phyloP scores from a whole-genome alignment of 495 filamentous ascomycete species.

The Neurospora sp. region DNA sequence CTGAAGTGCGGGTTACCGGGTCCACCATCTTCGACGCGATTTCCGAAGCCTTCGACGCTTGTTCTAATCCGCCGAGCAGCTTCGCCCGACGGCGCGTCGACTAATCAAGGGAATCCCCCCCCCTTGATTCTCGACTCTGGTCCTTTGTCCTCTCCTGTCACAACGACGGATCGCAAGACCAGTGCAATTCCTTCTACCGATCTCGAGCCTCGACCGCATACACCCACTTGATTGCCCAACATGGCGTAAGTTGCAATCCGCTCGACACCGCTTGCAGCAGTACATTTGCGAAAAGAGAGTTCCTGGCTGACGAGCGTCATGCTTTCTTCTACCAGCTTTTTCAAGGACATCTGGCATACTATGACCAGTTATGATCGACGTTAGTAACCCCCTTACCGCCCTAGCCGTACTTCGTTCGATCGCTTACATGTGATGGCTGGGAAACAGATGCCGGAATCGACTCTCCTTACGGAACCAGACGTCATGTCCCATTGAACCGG shows the following conservation, averaged over 20 bases:
- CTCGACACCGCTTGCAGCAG: background rate
- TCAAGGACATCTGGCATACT: conserved; percentile 70
- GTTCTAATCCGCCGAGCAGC: background rate
- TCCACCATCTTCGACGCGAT: background rate
- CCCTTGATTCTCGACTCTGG: background rate
- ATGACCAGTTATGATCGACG: conserved; percentile 68
- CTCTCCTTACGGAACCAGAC: conserved; percentile 75
- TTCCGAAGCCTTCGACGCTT: background rate
- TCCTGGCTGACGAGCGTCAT: background rate
- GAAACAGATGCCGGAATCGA: conserved; percentile 68
- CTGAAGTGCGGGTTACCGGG: background rate
- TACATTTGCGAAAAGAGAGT: background rate
- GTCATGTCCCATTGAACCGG: conserved; percentile 65
- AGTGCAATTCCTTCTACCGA: background rate
- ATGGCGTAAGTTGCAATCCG: background rate
- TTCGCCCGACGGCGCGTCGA: background rate
- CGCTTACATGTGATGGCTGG: conserved; percentile 28
- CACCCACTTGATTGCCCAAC: background rate
- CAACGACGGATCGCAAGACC: background rate
- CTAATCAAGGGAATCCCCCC: background rate
- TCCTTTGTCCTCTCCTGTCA: background rate
- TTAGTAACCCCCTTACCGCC: conserved; percentile 28
- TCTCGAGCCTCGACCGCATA: background rate
- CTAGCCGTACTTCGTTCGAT: conserved; percentile 5
- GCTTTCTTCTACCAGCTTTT: background rate